phyloP scores from a whole-genome alignment of 805 yeast genomes.

The Trichomonascus vanleenenianus region DNA sequence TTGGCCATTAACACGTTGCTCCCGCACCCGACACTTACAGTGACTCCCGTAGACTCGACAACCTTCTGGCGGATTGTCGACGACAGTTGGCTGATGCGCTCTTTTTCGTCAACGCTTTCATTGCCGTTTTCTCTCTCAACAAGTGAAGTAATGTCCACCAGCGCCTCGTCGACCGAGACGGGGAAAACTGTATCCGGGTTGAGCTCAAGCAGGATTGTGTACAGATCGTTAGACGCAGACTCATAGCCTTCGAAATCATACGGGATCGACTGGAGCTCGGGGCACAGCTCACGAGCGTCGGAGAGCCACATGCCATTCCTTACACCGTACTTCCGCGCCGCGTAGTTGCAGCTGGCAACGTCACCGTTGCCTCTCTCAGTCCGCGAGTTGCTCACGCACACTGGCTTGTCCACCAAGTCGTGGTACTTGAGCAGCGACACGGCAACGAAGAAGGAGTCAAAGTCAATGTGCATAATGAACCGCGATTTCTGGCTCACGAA shows the following conservation, averaged over 20 bases:
- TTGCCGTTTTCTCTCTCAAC: constrained; percentile 2
- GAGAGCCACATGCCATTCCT: constrained; percentile 87
- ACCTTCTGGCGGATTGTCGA: constrained; percentile 34
- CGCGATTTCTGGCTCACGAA: constrained; percentile 9
- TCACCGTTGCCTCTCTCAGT: constrained; percentile 46
- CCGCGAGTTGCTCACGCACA: constrained; percentile 47
- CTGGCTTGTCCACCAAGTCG: constrained; percentile 47
- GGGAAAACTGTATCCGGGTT: constrained; percentile 51
- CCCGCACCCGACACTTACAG: constrained; percentile 77
- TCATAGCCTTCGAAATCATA: constrained; percentile 76
- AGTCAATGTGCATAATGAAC: constrained; percentile 73
- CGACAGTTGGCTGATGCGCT: constrained; percentile 16
- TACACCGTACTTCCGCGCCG: constrained; percentile 72
- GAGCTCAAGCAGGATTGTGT: constrained; percentile 45
- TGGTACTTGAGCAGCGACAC: constrained; percentile 61
- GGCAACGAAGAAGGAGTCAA: constrained; percentile 89
- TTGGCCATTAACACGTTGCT: constrained; percentile 70
- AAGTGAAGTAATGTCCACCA: constrained; percentile 52
- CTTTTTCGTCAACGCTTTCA: constrained; percentile 13
- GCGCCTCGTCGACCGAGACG: constrained; percentile 85
- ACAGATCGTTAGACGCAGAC: constrained; percentile 52
- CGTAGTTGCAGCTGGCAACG: constrained; percentile 87
- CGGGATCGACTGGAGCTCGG: constrained; percentile 52
- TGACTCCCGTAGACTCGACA: constrained; percentile 42
- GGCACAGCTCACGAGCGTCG: constrained; percentile 58